phyloP scores from a whole-genome alignment of 345 rosid species.

The Aquilaria yunnanensis region DNA sequence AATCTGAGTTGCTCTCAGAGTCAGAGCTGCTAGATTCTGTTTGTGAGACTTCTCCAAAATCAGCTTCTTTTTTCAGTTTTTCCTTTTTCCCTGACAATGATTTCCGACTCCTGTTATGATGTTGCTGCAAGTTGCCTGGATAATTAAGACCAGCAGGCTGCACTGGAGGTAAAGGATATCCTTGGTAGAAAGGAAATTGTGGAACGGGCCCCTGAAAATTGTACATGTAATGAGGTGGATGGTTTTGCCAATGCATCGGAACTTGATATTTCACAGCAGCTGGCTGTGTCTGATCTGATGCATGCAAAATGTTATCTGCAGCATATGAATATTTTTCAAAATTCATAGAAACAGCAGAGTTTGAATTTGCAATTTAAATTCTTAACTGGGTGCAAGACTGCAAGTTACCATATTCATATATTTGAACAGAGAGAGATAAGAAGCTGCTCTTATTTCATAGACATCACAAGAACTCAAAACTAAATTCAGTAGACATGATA shows the following conservation, averaged over 20 bases:
- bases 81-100: conserved; percentile 27
- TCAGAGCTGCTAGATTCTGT: conserved; percentile 50
- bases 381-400: no score
- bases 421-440: no score
- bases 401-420: no score
- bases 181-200: conserved; percentile 57
- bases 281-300: conserved; percentile 26
- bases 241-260: conserved; percentile 67
- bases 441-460: not conserved
- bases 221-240: conserved; percentile 60
- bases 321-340: no score
- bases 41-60: conserved; percentile 37
- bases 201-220: conserved; percentile 37
- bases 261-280: conserved; percentile 34
- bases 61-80: conserved; percentile 34
- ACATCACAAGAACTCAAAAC: conserved; percentile 8
- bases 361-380: no score
- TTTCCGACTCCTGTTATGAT: conserved; percentile 21
- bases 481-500: not conserved
- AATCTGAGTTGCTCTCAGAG: conserved; percentile 45
- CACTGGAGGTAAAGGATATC: conserved; percentile 64
- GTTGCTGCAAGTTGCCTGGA: conserved; percentile 46
- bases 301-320: conserved; percentile 43
- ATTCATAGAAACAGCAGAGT: no score
- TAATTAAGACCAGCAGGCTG: conserved; percentile 40